Evolutionary conservation across 306 rosid species (phyloP), one percentile per base, ranked within the genome.

Genomic region (Gillenia trifoliata): DNA sequence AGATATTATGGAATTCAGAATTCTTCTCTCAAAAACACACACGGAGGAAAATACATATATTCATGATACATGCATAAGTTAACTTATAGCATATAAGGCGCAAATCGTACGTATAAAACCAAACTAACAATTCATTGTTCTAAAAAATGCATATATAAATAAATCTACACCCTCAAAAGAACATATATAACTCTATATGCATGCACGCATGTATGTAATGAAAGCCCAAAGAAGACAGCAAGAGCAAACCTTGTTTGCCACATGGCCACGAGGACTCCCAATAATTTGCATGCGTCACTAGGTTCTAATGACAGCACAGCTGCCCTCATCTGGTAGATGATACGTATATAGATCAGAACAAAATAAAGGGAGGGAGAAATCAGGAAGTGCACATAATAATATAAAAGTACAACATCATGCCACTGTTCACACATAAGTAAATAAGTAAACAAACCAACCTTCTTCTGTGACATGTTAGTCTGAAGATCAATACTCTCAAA

Each of bases 241-340:
- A 77, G 76, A 70, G 75, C 78, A 73, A 78, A 94, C 99, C 99
- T 90, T 64, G 87, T 89, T 68, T 89, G 83, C 99, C 99, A 94
- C 70, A 77, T 59, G 68, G 73, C 86, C 68, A 90, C 83, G 65
- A 92, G 82, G 31, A 68, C 81, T 77, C 83, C 85, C 61, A 94
- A 77, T 60, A 94, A 86, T 83, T 83, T 88, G 85, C 64, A 81
- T 71, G 96, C 92, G 20, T 87, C 87, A 1, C 76, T 45, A 55
- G 96, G 85, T 74, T 15, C 80, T 80, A 92, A 77, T 29, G 92
- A 88, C 77, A 85, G 64, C 79, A 92, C 85, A 56, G 80, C 72
- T 25, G 79, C 86, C 84, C 82, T 86, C 78, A 92, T 84, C 97
- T 94, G 84, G 82, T 56, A 56, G 29, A 77, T 75, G 40, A 36